Percentiles rank a stretch among this genome's conserved stretches.
phyloP scores from a whole-genome alignment of 2,329 filamentous ascomycete genomes.

The Huntiella decipiens region DNA sequence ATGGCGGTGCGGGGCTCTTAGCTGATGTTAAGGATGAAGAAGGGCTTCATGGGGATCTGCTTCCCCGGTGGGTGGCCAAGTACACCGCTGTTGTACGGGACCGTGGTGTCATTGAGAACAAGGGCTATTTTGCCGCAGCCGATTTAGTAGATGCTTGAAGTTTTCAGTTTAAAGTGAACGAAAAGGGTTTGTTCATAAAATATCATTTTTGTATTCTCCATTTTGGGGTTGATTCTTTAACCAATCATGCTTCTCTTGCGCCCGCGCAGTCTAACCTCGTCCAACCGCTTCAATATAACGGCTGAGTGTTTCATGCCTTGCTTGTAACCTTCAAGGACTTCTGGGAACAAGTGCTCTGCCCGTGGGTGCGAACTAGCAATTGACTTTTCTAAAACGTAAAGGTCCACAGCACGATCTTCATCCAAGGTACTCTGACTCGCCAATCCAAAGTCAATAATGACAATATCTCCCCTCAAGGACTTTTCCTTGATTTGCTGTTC shows the following conservation, averaged over 20 bases:
- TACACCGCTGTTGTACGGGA: conserved; percentile 93
- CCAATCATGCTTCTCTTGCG: conserved; percentile 96
- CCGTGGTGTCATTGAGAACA: conserved; percentile 90
- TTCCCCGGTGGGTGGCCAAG: conserved; percentile 87
- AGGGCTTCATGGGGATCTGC: conserved; percentile 57
- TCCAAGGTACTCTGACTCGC: conserved; percentile 65
- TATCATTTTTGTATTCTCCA: background rate
- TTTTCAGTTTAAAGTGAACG: background rate
- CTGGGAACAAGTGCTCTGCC: conserved; percentile 56
- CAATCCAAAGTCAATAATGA: conserved; percentile 88
- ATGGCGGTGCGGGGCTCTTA: conserved; percentile 57
- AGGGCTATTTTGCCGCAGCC: conserved; percentile 87
- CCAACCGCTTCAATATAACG: conserved; percentile 59
- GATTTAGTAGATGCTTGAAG: conserved; percentile 34
- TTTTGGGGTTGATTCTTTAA: conserved; percentile 19
- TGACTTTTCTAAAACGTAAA: conserved; percentile 87
- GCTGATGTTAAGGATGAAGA: conserved; percentile 24
- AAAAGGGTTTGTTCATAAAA: background rate
- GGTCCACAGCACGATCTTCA: conserved; percentile 84
- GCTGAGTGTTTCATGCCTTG: conserved; percentile 56
- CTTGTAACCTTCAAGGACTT: conserved; percentile 57
- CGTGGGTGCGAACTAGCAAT: conserved; percentile 89
- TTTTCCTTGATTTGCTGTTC: conserved; percentile 14
- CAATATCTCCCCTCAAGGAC: conserved; percentile 49
- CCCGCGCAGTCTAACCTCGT: conserved; percentile 84